Percentiles rank a stretch among this genome's conserved stretches.
These are phyloP conservation scores for Trichophyton equinum DNA, from an alignment of 2,329 filamentous ascomycete genomes.

Conservation along the genomic window DNA sequence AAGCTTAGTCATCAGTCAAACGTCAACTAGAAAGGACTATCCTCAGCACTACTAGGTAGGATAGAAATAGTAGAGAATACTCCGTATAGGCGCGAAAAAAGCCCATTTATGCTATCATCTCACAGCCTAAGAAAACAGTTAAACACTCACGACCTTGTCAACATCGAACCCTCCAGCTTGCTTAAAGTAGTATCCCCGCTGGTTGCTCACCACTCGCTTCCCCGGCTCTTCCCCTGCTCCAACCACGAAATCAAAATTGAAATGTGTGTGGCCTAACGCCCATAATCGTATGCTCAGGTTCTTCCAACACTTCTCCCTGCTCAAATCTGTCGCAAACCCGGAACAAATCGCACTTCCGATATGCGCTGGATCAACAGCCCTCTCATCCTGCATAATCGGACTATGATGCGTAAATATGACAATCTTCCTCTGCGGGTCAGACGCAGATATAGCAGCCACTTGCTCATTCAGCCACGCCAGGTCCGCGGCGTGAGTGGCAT, in stretches of 20 bases:
- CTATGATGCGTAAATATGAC: slow-evolving; percentile 31
- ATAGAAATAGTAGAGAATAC: too few relatives aligned
- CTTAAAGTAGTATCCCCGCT: slow-evolving; percentile 20
- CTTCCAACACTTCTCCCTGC: slow-evolving; percentile 28
- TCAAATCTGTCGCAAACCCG: slow-evolving; percentile 35
- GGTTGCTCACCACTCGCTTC: slow-evolving; percentile 23
- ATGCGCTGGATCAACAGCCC: slow-evolving; percentile 23
- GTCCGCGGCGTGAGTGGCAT: slow-evolving; percentile 22
- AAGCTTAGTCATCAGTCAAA: not conserved
- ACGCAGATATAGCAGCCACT: slow-evolving; percentile 19
- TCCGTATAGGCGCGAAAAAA: too few relatives aligned
- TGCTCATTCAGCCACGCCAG: slow-evolving; percentile 30
- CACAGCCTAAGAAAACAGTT: not conserved
- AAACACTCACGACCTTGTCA: slow-evolving; percentile 16
- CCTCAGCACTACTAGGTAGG: too few relatives aligned
- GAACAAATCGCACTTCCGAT: slow-evolving; percentile 21
- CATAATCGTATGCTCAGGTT: slow-evolving; percentile 29
- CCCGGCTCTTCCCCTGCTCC: slow-evolving; percentile 19
- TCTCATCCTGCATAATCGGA: slow-evolving; percentile 18
- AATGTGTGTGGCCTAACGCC: slow-evolving; percentile 41
- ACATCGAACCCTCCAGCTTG: slow-evolving; percentile 27
- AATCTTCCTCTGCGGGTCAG: slow-evolving; percentile 25
- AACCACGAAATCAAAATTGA: slow-evolving; percentile 28
- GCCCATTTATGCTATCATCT: too few relatives aligned
- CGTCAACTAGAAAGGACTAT: too few relatives aligned